Evolutionary conservation across 2,329 filamentous ascomycete species (phyloP), one percentile per base, ranked within the genome.

Genomic region (Penicillium hordei): DNA sequence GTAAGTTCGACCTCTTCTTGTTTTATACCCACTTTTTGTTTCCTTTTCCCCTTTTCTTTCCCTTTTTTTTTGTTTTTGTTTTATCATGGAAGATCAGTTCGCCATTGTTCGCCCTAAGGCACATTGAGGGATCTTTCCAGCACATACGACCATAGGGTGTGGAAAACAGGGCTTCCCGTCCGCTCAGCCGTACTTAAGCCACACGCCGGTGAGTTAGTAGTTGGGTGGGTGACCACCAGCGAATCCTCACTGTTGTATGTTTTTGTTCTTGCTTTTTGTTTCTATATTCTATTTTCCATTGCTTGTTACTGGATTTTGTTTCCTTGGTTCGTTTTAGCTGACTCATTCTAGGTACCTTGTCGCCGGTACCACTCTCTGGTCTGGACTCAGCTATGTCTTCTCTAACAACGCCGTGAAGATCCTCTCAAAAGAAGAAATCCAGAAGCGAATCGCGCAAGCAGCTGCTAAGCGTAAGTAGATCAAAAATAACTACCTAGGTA

Each of bases 371-470:
- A 99, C 94, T 0, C 76, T 96, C 6, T 97, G 93, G 90, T 97
- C 92, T 61, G 94, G 94, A 8, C 81, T 93, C 15, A 96, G 93
- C 74, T 99, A 99, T 72, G 82, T 96, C 7, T 95, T 89, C 72
- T 90, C 86, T 65, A 96, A 94, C 73, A 89, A 96, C 67, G 93
- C 92, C 0, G 93, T 97, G 33, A 95, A 89, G 74, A 97, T 97
- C 55, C 73, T 97, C 42, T 78, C 73, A 15, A 76, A 79, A 42
- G 68, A 77, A 48, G 75, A 78, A 52, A 65, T 76, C 19, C 72
- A 76, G 51, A 70, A 69, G 57, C 71, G 71, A 46, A 67, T 73
- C 51, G 66, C 69, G 7, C 66, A 68, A 54, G 72, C 73, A 17
- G 65, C 62, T 8, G 61, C 60, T 13, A 67, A 65, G 58, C 69